Percentiles rank a stretch among this genome's conserved stretches.
These are phyloP conservation scores for Colletotrichum nymphaeae DNA, from an alignment of 2,329 filamentous ascomycete species.

Conservation along the genomic window DNA sequence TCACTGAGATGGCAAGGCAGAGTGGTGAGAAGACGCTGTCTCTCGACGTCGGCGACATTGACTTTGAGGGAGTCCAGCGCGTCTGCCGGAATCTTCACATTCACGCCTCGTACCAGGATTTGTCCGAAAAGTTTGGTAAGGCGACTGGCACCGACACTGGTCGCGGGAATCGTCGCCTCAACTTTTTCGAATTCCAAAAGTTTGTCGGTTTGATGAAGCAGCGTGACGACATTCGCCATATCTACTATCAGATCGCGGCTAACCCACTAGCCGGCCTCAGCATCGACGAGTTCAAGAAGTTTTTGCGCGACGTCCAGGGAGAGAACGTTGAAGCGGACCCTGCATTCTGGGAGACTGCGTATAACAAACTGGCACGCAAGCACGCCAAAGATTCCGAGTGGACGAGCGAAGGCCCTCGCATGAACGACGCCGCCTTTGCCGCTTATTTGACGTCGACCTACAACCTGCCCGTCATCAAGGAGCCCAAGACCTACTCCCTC, in stretches of 20 bases:
- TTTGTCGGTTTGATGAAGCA: constrained; percentile 88
- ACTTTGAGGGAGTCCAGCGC: constrained; percentile 81
- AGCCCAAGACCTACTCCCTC: constrained; percentile 71
- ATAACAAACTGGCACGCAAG: constrained; percentile 75
- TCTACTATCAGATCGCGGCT: constrained; percentile 74
- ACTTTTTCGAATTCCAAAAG: constrained; percentile 83
- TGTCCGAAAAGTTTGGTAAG: constrained; percentile 79
- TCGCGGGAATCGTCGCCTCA: constrained; percentile 63
- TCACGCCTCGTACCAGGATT: constrained; percentile 78
- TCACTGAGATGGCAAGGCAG: constrained; percentile 81
- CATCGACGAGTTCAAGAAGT: constrained; percentile 78
- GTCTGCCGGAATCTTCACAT: constrained; percentile 93
- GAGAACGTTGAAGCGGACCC: constrained; percentile 78
- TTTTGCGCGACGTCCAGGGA: constrained; percentile 78
- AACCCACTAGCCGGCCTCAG: constrained; percentile 75
- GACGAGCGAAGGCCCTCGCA: constrained; percentile 53
- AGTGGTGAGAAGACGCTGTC: constrained; percentile 58
- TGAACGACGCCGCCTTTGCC: constrained; percentile 84
- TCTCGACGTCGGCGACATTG: constrained; percentile 75
- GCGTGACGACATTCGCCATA: constrained; percentile 80
- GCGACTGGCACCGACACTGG: constrained; percentile 73
- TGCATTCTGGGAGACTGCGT: constrained; percentile 77
- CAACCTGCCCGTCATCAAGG: constrained; percentile 75
- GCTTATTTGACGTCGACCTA: constrained; percentile 80
- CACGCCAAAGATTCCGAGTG: constrained; percentile 56